phyloP scores from a whole-genome alignment of 345 rosid species.

The Toxicodendron radicans region DNA sequence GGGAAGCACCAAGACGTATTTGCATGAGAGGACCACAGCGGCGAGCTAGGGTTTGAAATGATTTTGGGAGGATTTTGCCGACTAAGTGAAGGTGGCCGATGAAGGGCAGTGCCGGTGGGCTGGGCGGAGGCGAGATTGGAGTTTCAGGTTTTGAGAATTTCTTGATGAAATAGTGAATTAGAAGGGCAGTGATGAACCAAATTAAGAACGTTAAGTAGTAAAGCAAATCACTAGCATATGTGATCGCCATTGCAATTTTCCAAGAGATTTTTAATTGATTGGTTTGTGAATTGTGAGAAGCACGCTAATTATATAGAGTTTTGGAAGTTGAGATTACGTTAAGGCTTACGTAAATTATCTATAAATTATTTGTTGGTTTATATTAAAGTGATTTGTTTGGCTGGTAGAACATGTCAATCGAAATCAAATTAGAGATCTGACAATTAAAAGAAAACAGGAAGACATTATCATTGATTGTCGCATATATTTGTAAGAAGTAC shows the following conservation, averaged over 20 bases:
- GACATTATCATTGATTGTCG: neutral
- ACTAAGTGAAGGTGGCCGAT: constrained; percentile 55
- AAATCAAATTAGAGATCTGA: neutral
- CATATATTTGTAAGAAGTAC: neutral
- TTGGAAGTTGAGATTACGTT: neutral
- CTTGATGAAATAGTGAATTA: constrained; percentile 23
- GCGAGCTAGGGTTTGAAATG: constrained; percentile 40
- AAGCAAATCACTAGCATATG: neutral
- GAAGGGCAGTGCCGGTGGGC: constrained; percentile 49
- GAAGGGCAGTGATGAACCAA: constrained; percentile 31
- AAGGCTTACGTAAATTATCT: neutral
- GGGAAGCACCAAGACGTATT: constrained; percentile 44
- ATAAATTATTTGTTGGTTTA: neutral
- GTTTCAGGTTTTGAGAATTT: constrained; percentile 1
- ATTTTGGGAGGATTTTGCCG: constrained; percentile 35
- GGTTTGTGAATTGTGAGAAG: too few relatives aligned
- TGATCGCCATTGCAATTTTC: constrained; percentile 20
- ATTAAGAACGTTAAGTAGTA: constrained; percentile 20
- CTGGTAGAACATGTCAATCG: neutral
- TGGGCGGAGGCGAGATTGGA: constrained; percentile 29
- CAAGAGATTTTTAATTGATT: too few relatives aligned
- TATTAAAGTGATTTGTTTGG: neutral
- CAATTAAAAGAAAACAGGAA: neutral
- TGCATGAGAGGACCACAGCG: constrained; percentile 48
- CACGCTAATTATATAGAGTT: neutral